phyloP scores from a whole-genome alignment of 1,284 basidiomycete genomes.

The Chalciporus sp. region DNA sequence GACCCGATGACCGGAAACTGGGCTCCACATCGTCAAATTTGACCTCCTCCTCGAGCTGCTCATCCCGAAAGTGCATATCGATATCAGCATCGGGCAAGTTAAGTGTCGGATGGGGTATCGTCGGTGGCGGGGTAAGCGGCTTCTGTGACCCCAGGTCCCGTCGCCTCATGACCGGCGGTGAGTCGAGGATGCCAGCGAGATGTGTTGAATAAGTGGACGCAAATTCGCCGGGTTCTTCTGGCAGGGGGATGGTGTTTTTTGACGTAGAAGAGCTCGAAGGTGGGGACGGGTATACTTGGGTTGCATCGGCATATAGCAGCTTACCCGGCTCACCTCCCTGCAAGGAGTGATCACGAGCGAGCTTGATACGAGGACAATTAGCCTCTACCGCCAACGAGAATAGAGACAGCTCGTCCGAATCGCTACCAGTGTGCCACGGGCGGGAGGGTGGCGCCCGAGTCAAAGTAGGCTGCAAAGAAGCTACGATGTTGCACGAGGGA shows the following conservation, averaged over 20 bases:
- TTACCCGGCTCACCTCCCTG: conserved; percentile 11
- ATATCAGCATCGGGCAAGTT: conserved; percentile 37
- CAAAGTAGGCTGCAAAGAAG: conserved; percentile 15
- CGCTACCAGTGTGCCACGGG: conserved; percentile 23
- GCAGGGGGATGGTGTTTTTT: conserved; percentile 40
- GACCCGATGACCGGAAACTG: conserved; percentile 10
- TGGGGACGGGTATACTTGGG: conserved; percentile 39
- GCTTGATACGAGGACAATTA: conserved; percentile 16
- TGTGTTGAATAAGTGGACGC: conserved; percentile 21
- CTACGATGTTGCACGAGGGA: conserved; percentile 3
- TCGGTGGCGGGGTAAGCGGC: conserved; percentile 47
- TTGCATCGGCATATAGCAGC: conserved; percentile 23
- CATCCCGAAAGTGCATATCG: conserved; percentile 15
- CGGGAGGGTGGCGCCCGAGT: conserved; percentile 12
- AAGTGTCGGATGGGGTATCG: conserved; percentile 39
- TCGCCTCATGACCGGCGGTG: conserved; percentile 36
- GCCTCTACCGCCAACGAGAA: conserved; percentile 20
- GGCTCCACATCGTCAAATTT: conserved; percentile 26
- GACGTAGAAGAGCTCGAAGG: conserved; percentile 39
- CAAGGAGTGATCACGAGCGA: conserved; percentile 19
- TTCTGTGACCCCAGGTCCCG: conserved; percentile 30
- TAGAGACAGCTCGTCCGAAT: conserved; percentile 25
- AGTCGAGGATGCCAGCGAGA: conserved; percentile 36
- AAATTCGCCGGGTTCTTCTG: conserved; percentile 25
- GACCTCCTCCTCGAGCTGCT: conserved; percentile 19